Percentiles rank a stretch among this genome's conserved stretches.
These are phyloP conservation scores for Betula pendula DNA, from an alignment of 306 rosid genomes.

Conservation along the genomic window DNA sequence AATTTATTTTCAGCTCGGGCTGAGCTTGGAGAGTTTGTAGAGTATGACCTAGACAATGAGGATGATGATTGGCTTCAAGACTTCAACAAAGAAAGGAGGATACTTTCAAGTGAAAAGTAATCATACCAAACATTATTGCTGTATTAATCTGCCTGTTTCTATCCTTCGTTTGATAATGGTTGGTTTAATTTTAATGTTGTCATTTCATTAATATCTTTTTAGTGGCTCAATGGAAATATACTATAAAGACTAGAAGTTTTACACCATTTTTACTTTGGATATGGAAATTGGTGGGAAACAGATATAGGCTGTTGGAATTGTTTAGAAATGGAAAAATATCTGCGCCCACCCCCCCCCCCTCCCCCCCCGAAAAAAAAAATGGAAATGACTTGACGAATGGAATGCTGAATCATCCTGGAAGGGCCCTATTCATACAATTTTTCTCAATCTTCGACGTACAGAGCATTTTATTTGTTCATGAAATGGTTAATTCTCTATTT, in stretches of 20 bases:
- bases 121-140: neutral
- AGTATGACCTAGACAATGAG: conserved; percentile 92
- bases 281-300: neutral
- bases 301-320: no score
- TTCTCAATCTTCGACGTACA: no score
- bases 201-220: conserved; percentile 6
- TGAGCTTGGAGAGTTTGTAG: conserved; percentile 95
- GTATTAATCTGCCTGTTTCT: neutral
- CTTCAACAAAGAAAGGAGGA: conserved; percentile 59
- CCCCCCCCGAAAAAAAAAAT: no score
- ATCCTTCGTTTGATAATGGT: neutral
- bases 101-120: conserved; percentile 70
- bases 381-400: no score
- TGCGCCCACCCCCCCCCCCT: no score
- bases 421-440: no score
- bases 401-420: no score
- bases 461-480: no score
- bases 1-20: conserved; percentile 65
- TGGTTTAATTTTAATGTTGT: conserved; percentile 13
- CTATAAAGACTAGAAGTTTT: no score
- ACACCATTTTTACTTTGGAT: neutral
- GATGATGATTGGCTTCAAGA: conserved; percentile 94
- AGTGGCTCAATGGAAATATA: neutral
- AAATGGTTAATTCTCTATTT: no score
- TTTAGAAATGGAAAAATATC: no score